Evolutionary conservation across 305 asterid genomes (phyloP).

Genomic region (Solanum chacoense): DNA sequence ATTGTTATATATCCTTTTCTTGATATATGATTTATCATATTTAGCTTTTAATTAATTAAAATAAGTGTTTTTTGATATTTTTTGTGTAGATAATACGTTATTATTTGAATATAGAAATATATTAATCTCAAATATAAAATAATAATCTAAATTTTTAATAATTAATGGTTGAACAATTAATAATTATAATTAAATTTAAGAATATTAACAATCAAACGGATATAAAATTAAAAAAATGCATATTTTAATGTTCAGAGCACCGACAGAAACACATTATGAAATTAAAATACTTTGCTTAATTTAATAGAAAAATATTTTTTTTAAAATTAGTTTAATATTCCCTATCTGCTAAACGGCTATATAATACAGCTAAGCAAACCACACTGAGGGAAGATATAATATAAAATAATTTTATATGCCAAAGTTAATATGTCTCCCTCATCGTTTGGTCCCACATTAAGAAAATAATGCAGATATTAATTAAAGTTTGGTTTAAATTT

Average conservation of each 20-base stretch:
- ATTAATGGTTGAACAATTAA: background rate
- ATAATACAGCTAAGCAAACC: background rate
- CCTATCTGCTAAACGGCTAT: background rate
- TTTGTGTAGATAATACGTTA: background rate
- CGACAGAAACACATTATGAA: background rate
- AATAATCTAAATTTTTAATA: background rate
- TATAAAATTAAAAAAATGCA: background rate
- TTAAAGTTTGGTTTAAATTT: background rate
- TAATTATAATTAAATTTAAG: background rate
- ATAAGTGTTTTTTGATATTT: background rate
- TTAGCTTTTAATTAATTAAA: background rate
- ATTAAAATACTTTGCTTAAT: background rate
- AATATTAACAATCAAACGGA: background rate
- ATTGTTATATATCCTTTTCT: background rate
- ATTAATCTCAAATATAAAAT: background rate
- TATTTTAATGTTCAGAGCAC: background rate
- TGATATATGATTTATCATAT: background rate
- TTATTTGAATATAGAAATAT: background rate
- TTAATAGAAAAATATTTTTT: background rate
- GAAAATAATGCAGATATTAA: background rate
- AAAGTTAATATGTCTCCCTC: background rate
- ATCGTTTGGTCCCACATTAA: background rate
- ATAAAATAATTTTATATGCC: background rate
- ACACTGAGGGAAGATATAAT: background rate
- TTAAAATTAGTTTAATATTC: background rate